Conservation (phyloP, 352 stramenopile species). For the Phytopythium helicoides region DNA sequence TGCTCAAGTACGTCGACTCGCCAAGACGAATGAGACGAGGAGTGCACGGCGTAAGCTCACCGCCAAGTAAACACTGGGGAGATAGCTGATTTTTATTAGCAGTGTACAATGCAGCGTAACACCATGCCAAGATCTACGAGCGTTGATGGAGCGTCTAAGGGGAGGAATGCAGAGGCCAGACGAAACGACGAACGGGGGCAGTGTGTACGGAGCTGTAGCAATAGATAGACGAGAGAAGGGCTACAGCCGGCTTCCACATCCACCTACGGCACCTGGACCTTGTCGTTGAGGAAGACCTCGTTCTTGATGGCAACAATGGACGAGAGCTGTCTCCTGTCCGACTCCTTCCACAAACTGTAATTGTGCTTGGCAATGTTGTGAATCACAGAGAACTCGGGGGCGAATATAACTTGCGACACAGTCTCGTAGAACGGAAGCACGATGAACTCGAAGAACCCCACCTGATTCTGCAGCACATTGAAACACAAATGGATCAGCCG, state of each 20-base stretch:
- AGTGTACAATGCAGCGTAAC: too few relatives aligned
- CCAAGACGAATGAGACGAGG: too few relatives aligned
- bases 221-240: background rate
- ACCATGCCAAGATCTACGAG: too few relatives aligned
- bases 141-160: too few relatives aligned
- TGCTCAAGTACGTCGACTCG: too few relatives aligned
- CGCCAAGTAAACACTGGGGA: too few relatives aligned
- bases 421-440: slow-evolving; percentile 81
- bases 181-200: background rate
- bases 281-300: slow-evolving; percentile 73
- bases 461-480: slow-evolving; percentile 75
- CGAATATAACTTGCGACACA: slow-evolving; percentile 73
- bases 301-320: slow-evolving; percentile 82
- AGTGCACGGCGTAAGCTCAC: too few relatives aligned
- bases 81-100: too few relatives aligned
- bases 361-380: slow-evolving; percentile 80
- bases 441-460: slow-evolving; percentile 87
- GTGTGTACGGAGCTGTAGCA: background rate
- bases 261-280: slow-evolving; percentile 43
- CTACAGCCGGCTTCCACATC: background rate
- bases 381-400: slow-evolving; percentile 65
- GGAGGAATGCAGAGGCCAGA: too few relatives aligned
- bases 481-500: slow-evolving; percentile 3
- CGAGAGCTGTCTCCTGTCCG: slow-evolving; percentile 70
- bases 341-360: slow-evolving; percentile 85